phyloP scores from a whole-genome alignment of 1,284 basidiomycete genomes.

The Malassezia globosa region DNA sequence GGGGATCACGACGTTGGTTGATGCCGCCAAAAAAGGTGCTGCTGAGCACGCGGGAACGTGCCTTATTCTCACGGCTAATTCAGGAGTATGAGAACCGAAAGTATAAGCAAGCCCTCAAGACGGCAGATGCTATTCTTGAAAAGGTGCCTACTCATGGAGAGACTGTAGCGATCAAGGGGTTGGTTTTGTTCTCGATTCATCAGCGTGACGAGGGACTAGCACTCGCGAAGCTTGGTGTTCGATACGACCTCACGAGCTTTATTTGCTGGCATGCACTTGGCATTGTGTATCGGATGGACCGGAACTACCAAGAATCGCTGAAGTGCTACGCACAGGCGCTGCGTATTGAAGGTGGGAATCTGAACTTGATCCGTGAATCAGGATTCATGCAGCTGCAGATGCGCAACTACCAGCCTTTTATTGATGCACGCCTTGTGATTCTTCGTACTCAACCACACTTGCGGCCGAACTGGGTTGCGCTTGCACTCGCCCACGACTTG shows the following conservation, averaged over 20 bases:
- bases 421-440: constrained; percentile 72
- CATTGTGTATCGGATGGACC: constrained; percentile 55
- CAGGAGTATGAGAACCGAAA: constrained; percentile 70
- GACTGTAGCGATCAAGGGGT: constrained; percentile 44
- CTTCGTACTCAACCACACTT: constrained; percentile 69
- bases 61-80: constrained; percentile 76
- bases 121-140: constrained; percentile 85
- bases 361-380: constrained; percentile 83
- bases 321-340: constrained; percentile 70
- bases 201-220: constrained; percentile 57
- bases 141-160: constrained; percentile 85
- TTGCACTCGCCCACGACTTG: constrained; percentile 79
- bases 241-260: constrained; percentile 78
- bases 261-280: constrained; percentile 98
- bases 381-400: constrained; percentile 81
- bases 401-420: constrained; percentile 66
- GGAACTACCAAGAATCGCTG: constrained; percentile 73
- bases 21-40: constrained; percentile 35
- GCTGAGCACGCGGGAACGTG: constrained; percentile 70
- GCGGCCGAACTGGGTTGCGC: constrained; percentile 77
- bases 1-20: no score
- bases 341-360: constrained; percentile 80
- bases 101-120: constrained; percentile 79
- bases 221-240: constrained; percentile 70
- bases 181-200: constrained; percentile 34